Evolutionary conservation across 2,329 filamentous ascomycete genomes (phyloP), one percentile per base, ranked within the genome.

Genomic region (Fusarium redolens): DNA sequence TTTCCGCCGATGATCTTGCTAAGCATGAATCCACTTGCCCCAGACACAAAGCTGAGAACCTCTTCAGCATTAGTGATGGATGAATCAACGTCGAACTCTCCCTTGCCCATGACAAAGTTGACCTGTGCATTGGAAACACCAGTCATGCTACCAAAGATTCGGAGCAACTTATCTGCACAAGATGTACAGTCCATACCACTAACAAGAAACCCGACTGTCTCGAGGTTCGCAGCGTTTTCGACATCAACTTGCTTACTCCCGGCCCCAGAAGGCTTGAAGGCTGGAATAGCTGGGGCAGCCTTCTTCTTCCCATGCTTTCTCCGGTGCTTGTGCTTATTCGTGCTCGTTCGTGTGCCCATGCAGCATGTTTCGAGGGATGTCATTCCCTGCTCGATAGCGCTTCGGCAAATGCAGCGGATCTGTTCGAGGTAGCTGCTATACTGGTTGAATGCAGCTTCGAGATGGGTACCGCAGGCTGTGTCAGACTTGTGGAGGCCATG

Each of bases 91-190:
- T 56, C 69, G 51, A 83, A 80, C 25, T 83, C 81, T 44, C 78
- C 82, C 11, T 75, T 78, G 7, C 81, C 81, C 75, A 80, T 80
- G 69, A 83, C 80, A 41, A 83, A 83, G 63, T 83, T 83, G 66
- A 83, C 80, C 1, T 75, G 78, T 4, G 79, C 77, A 6, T 76
- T 71, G 5, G 78, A 79, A 1, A 82, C 78, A 5, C 80, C 81
- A 5, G 68, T n/a, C 6, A 75, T 73, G 5, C 64, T 68, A 1
- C 65, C 65, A 35, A 83, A 77, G 4, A 76, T 74, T 3, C 78
- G 77, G 51, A 77, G 68, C 40, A 83, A 60, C 57, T 82, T 83
- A 62, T 80, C 79, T 7, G 73, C 81, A 38, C 82, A 83, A 15
- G 79, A 78, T 3, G 82, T 80, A 43, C 82, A 83, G 6, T 79